Evolutionary conservation across 1,139 yeast species (phyloP), one percentile per base, ranked within the genome.

Genomic region (Pichia norvegensis): DNA sequence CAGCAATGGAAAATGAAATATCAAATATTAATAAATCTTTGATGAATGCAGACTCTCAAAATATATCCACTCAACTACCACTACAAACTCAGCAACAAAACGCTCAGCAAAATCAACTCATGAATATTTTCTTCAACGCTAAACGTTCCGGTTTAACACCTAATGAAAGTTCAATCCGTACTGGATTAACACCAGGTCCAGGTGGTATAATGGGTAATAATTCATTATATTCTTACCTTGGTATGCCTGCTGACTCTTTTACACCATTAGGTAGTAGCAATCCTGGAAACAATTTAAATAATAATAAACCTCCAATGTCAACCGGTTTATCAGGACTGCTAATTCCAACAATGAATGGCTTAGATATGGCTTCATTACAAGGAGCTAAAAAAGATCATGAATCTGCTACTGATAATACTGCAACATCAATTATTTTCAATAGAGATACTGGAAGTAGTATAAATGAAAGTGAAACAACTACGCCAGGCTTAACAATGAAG

Each of bases 101-200:
- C n/a, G n/a, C n/a, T n/a, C 55, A 49, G 16, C 63, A 36, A 27
- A 59, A 37, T 48, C 53, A 50, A 54, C 54, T 54, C 54, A 61
- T 46, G 22, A 60, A 59, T 36, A 50, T 58, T 23, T 41, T 56
- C 4, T 40, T 50, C 41, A 52, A 52, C 48, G 54, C 56, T 7
- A 60, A 57, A 33, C 52, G 79, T 53, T 69, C 82, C 0, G 88
- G 86, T 0, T 65, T 82, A 38, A 79, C 87, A 0, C 87, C 90
- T 6, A 81, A 79, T 60, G 88, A 81, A 57, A 76, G 84, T 5
- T 72, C 76, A 45, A 52, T 82, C 41, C 69, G 92, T 50, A 70
- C 85, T 0, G 90, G 90, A 0, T 61, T 81, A 33, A 80, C 88
- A 0, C 79, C 79, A 1, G 72, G 73, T 2, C 66, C 67, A 9